Evolutionary conservation across 2,329 filamentous ascomycete genomes (phyloP), one percentile per base, ranked within the genome.

Genomic region (Aspergillus ruber): DNA sequence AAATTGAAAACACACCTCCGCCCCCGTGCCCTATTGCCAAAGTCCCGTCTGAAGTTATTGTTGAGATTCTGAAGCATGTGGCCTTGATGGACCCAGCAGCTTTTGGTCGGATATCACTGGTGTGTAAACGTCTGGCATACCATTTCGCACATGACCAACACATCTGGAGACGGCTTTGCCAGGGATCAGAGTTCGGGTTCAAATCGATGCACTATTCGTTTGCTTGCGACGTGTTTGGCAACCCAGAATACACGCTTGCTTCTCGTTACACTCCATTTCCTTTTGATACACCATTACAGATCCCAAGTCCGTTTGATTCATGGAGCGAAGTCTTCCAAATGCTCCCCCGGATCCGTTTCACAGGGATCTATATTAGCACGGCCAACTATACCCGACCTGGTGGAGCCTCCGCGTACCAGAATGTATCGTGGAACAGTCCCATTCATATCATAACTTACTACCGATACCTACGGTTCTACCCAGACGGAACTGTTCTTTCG

Each of bases 391-490:
- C 88, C 43, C 86, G 93, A 20, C 75, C 88, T 0, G 93, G 93
- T 27, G 86, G 86, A 50, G 78, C 84, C 9, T 84, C 82, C 3
- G 78, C 80, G 17, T 65, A 66, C 50, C 85, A 83, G 54, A 83
- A 83, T 46, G 72, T 85, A 15, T 85, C 86, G 1, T 95, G 90
- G 88, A 76, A 74, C 59, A 85, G 80, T 20, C 90, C 90, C 7
- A 85, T 97, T 32, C 90, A 95, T 65, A 94, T 97, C 49, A 90
- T 98, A 43, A 98, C 93, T 0, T 98, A 97, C 72, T 98, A 95
- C 72, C 88, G 93, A 49, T 98, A 97, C 70, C 80, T 98, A 3
- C 87, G 93, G 45, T 93, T 98, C 73, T 93, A 93, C 72, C 86
- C 90, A 20, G 88, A 97, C 66, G 93, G 93, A 23, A 85, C 86